Evolutionary conservation across 1,284 basidiomycete genomes (phyloP), one percentile per base, ranked within the genome.

Genomic region (Cutaneotrichosporon arboriforme): DNA sequence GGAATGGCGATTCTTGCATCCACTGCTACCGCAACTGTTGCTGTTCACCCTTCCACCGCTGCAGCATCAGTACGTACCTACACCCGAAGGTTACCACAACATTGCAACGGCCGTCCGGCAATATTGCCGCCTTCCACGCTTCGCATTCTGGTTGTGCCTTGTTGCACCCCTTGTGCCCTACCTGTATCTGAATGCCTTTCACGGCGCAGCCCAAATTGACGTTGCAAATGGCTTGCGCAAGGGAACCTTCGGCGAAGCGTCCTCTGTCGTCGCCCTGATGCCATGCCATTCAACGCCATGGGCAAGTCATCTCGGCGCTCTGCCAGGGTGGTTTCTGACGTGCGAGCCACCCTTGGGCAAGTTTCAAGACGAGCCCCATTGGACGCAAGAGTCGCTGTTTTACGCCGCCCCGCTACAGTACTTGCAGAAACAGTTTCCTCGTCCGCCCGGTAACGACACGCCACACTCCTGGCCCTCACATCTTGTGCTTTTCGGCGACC

Each of bases 211-310:
- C 8, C 91, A 93, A 58, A 82, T 92, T 47, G 77, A 77, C 39
- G 87, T 90, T 17, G 80, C 88, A 75, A 81, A 57, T 61, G 62
- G 57, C 20, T 75, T 58, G 18, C 60, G 59, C 20, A 17, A 52
- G 18, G 55, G 61, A 51, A 56, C 46, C 9, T 56, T 62, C 4
- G 65, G 67, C 0, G 22, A 52, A 3, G 61, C 69, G 22, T 46
- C 46, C 0, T 83, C 83, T 8, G 75, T 96, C 14, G 91, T 88
- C 1, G 85, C 90, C 57, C 76, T 97, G 17, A 94, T 92, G 88
- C 96, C 96, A 3, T 99, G 96, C 63, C 96, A 99, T 76, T 96
- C 91, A n/a, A 91, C 88, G 0, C 94, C 94, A 3, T 94, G 91
- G 80, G 87, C 91, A 66, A 85, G 90, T 4, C 87, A 92, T 72